Conservation (phyloP, 2,329 filamentous ascomycete species). For the Trichoderma lentiforme region DNA sequence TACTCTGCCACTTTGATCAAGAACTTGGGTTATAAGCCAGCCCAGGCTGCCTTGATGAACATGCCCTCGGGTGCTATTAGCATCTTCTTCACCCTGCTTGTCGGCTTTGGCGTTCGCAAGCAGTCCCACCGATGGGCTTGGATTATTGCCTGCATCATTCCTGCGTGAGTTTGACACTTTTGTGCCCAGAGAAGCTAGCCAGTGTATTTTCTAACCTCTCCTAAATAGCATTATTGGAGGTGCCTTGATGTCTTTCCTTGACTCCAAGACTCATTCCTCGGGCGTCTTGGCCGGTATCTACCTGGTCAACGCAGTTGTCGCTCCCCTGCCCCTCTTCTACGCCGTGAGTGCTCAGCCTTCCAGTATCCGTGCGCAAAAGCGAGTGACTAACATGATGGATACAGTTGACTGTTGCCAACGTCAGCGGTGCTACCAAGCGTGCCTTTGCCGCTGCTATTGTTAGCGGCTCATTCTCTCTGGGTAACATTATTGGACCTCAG, state of each 20-base stretch:
- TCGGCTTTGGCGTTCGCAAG: conserved; percentile 46
- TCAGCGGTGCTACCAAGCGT: conserved; percentile 51
- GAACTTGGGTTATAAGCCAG: conserved; percentile 44
- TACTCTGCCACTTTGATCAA: conserved; percentile 54
- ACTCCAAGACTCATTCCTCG: conserved; percentile 40
- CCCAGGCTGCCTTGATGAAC: conserved; percentile 50
- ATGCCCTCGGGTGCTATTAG: conserved; percentile 52
- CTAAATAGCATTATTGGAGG: conserved; percentile 43
- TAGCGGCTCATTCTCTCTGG: conserved; percentile 49
- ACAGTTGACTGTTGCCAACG: conserved; percentile 49
- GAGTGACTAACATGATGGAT: neutral
- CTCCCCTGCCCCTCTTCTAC: conserved; percentile 45
- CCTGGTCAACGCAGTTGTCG: conserved; percentile 49
- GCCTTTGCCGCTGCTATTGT: conserved; percentile 48
- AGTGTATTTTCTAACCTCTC: neutral
- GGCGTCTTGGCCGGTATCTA: conserved; percentile 50
- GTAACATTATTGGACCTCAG: conserved; percentile 56
- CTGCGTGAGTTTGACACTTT: conserved; percentile 35
- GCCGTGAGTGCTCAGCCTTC: conserved; percentile 30
- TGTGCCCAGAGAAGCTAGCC: too few species aligned
- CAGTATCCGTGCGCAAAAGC: neutral
- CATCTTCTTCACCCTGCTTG: conserved; percentile 50
- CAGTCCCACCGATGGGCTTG: conserved; percentile 49
- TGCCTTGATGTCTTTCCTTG: conserved; percentile 51
- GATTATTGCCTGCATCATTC: conserved; percentile 47